Conservation (phyloP, 148 eudicot species). For the Rheum nobile region DNA sequence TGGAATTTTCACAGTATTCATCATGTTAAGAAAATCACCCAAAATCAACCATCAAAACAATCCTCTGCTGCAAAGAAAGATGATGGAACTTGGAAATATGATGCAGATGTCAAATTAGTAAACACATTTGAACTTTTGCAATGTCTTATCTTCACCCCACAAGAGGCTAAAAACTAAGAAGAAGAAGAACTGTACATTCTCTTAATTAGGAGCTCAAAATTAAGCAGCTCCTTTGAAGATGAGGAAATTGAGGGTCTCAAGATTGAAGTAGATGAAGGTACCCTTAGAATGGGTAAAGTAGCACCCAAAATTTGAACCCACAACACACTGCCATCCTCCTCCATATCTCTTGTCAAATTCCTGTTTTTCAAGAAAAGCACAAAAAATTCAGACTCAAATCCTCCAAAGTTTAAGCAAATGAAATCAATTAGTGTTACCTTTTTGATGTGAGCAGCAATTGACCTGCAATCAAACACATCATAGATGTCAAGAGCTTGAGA, state of each 20-base stretch:
- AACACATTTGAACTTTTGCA: neutral
- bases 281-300: slow-evolving; percentile 89
- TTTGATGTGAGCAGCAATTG: slow-evolving; percentile 87
- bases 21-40: no score
- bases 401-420: neutral
- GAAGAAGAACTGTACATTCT: neutral
- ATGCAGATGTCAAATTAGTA: neutral
- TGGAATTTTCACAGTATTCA: no score
- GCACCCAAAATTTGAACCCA: slow-evolving; percentile 92
- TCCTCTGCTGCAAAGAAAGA: no score
- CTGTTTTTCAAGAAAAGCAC: slow-evolving; percentile 19
- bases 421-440: slow-evolving; percentile 30
- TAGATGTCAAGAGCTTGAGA: slow-evolving; percentile 81
- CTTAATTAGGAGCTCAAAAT: neutral
- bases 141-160: neutral
- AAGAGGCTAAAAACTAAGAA: no score
- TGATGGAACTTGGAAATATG: neutral
- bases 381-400: neutral
- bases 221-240: slow-evolving; percentile 80
- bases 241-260: slow-evolving; percentile 89
- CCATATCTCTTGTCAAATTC: slow-evolving; percentile 81
- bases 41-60: no score
- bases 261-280: slow-evolving; percentile 78
- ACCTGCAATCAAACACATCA: slow-evolving; percentile 70
- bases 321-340: slow-evolving; percentile 98